Conservation (phyloP, 2,329 filamentous ascomycete genomes). For the Aureobasidium uvarum region DNA sequence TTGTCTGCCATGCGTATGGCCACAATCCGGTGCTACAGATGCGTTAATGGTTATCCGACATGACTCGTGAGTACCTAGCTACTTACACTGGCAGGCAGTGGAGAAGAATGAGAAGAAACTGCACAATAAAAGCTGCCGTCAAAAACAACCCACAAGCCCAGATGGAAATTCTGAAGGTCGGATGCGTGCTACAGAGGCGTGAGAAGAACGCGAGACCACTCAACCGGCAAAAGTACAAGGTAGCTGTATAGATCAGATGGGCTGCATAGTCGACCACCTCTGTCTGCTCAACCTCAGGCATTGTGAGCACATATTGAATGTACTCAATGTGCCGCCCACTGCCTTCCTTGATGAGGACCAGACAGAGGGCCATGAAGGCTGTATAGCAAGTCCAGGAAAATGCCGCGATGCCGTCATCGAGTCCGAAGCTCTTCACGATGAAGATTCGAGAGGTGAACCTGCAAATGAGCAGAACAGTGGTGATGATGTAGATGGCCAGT, state of each 20-base stretch:
- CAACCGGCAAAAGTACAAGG: constrained; percentile 52
- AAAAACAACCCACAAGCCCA: constrained; percentile 39
- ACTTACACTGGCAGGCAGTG: constrained; percentile 50
- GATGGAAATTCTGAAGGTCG: constrained; percentile 41
- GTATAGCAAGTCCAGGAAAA: constrained; percentile 38
- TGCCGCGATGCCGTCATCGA: constrained; percentile 44
- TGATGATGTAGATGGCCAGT: constrained; percentile 41
- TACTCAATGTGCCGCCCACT: constrained; percentile 50
- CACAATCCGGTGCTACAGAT: constrained; percentile 45
- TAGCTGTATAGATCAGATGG: constrained; percentile 54
- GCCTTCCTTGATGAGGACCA: constrained; percentile 50
- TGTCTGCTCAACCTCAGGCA: constrained; percentile 44
- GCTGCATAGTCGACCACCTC: constrained; percentile 53
- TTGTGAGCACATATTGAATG: constrained; percentile 49
- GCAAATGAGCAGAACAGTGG: constrained; percentile 39
- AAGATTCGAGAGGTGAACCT: constrained; percentile 42
- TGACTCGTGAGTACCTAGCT: background rate
- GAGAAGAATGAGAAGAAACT: constrained; percentile 53
- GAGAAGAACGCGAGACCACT: constrained; percentile 55
- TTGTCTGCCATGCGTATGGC: constrained; percentile 53
- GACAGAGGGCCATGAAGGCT: constrained; percentile 46
- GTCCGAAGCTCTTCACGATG: constrained; percentile 42
- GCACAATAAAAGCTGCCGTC: constrained; percentile 48
- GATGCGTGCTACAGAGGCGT: constrained; percentile 46
- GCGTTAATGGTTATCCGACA: background rate